Percentiles rank a stretch among this genome's conserved stretches.
These are phyloP conservation scores for Delonix regia DNA, from an alignment of 306 rosid species.

Conservation along the genomic window DNA sequence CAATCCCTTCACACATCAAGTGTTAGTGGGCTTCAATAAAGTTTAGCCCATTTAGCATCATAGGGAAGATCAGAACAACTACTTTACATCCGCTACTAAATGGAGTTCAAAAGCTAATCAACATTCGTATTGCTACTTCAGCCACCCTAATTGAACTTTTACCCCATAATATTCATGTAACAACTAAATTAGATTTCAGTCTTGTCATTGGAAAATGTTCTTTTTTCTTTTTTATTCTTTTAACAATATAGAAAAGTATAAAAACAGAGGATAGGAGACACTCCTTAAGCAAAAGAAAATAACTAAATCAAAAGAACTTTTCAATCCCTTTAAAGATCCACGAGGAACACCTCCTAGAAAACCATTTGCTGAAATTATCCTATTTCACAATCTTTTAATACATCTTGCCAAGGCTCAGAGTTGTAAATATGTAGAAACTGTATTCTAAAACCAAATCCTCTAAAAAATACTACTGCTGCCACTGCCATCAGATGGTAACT, in stretches of 20 bases:
- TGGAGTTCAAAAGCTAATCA: neutral
- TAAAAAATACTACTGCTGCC: neutral
- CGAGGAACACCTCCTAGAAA: neutral
- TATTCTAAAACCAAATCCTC: neutral
- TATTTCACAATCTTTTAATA: neutral
- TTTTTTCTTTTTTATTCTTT: too few species aligned
- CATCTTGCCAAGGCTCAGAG: neutral
- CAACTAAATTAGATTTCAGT: too few species aligned
- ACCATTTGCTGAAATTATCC: neutral
- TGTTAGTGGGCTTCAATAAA: neutral
- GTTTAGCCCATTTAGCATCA: neutral
- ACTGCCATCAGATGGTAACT: slow-evolving; percentile 64
- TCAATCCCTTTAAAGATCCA: neutral
- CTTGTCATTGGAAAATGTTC: neutral
- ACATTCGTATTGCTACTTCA: too few species aligned
- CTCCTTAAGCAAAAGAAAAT: too few species aligned
- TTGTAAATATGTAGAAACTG: neutral
- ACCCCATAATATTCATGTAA: neutral
- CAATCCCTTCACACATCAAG: neutral
- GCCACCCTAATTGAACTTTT: too few species aligned
- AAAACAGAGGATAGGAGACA: too few species aligned
- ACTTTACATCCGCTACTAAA: neutral
- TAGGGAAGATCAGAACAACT: neutral
- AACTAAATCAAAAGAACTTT: neutral
- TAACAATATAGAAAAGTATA: too few species aligned